A percentile compares a stretch with the other conserved stretches of the same genome.
Evolutionary conservation across 2,329 filamentous ascomycete species (phyloP).

Genomic region (Fusarium sp.): DNA sequence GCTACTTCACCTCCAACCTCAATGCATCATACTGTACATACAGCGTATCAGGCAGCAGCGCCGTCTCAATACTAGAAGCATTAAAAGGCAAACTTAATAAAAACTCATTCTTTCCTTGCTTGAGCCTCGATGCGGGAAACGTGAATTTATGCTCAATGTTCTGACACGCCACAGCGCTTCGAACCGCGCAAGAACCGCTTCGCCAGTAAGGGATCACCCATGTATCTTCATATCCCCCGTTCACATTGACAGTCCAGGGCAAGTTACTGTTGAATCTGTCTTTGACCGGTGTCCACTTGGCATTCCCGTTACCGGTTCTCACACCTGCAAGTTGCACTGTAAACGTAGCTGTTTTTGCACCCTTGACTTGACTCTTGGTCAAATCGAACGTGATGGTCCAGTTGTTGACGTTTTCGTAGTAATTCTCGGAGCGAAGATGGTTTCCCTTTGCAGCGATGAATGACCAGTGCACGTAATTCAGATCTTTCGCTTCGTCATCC

Average conservation of each 20-base stretch:
- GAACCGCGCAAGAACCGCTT: constrained; percentile 64
- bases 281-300: constrained; percentile 30
- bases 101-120: constrained; percentile 62
- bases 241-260: constrained; percentile 48
- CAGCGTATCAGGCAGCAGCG: constrained; percentile 61
- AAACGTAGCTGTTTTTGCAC: constrained; percentile 50
- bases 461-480: constrained; percentile 74
- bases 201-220: constrained; percentile 64
- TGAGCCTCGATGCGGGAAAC: constrained; percentile 60
- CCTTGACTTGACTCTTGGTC: constrained; percentile 39
- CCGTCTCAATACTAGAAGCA: constrained; percentile 67
- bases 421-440: constrained; percentile 53
- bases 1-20: constrained; percentile 60
- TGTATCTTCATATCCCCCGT: constrained; percentile 54
- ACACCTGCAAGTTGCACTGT: constrained; percentile 31
- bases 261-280: constrained; percentile 16
- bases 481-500: constrained; percentile 57
- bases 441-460: constrained; percentile 67
- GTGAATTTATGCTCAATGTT: constrained; percentile 68
- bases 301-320: constrained; percentile 31
- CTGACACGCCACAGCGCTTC: constrained; percentile 69
- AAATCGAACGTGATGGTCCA: constrained; percentile 67
- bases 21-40: constrained; percentile 75
- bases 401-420: constrained; percentile 63
- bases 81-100: constrained; percentile 68